These are phyloP conservation scores for Salinomyces thailandicus DNA, from an alignment of 2,329 filamentous ascomycete genomes.

Conservation along the genomic window DNA sequence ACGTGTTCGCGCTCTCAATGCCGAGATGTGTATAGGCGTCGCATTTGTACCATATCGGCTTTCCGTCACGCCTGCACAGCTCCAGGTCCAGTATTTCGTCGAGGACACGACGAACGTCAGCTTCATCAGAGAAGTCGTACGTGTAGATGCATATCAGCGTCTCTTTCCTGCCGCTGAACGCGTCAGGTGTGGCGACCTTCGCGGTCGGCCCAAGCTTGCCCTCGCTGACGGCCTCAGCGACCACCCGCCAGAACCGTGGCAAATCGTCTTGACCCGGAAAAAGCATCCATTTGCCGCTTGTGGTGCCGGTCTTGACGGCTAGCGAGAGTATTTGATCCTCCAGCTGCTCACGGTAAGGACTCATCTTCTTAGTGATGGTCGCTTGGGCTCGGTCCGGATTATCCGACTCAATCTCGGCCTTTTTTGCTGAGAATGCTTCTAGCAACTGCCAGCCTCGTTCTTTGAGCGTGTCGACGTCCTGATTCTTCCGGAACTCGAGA, in stretches of 20 bases:
- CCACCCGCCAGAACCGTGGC: slow-evolving; percentile 52
- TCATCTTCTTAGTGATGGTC: slow-evolving; percentile 30
- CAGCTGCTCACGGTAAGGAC: slow-evolving; percentile 32
- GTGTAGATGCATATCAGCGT: slow-evolving; percentile 68
- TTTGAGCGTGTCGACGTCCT: slow-evolving; percentile 41
- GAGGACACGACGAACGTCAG: slow-evolving; percentile 61
- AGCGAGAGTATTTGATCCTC: slow-evolving; percentile 49
- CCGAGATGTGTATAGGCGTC: slow-evolving; percentile 44
- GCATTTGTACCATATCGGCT: slow-evolving; percentile 66
- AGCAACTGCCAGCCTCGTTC: slow-evolving; percentile 47
- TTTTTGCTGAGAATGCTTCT: slow-evolving; percentile 36
- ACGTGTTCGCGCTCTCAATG: slow-evolving; percentile 31
- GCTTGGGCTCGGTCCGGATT: slow-evolving; percentile 38
- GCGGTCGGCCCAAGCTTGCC: slow-evolving; percentile 61
- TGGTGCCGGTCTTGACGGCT: slow-evolving; percentile 49
- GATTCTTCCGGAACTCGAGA: slow-evolving; percentile 31
- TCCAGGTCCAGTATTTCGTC: slow-evolving; percentile 48
- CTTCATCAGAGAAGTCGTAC: slow-evolving; percentile 56
- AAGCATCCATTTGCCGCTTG: slow-evolving; percentile 71
- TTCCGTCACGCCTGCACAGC: slow-evolving; percentile 38
- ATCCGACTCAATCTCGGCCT: slow-evolving; percentile 41
- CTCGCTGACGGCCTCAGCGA: slow-evolving; percentile 57
- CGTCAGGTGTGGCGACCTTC: slow-evolving; percentile 56
- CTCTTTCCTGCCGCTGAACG: slow-evolving; percentile 31
- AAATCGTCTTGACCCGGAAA: slow-evolving; percentile 49